Evolutionary conservation across 495 filamentous ascomycete genomes (phyloP).

Genomic region (Gamarada debralockiae): DNA sequence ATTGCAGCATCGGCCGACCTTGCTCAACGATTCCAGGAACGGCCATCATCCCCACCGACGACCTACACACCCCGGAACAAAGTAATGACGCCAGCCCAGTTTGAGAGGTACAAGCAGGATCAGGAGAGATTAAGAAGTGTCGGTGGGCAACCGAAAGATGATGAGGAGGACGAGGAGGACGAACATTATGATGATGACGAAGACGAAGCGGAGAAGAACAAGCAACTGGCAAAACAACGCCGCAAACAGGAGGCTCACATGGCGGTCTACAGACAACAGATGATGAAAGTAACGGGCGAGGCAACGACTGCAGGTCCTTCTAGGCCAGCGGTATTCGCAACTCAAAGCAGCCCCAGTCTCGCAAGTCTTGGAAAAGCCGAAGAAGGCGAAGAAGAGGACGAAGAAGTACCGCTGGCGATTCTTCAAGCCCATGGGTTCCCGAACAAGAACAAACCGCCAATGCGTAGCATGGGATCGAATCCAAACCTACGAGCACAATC

Average conservation of each 20-base stretch:
- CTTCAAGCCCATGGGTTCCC: constrained; percentile 92
- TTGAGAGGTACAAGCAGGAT: constrained; percentile 77
- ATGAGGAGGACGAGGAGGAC: constrained; percentile 45
- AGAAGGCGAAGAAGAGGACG: constrained; percentile 71
- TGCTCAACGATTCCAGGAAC: constrained; percentile 34
- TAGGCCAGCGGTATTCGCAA: constrained; percentile 31
- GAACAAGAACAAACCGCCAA: constrained; percentile 74
- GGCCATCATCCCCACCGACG: constrained; percentile 32
- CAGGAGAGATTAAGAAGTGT: constrained; percentile 61
- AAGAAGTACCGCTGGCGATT: constrained; percentile 85
- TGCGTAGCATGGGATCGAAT: constrained; percentile 62
- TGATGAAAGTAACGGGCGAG: constrained; percentile 95
- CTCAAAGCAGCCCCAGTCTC: constrained; percentile 54
- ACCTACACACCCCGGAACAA: constrained; percentile 52
- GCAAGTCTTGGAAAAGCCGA: constrained; percentile 24
- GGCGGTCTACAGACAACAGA: constrained; percentile 86
- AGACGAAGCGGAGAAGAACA: constrained; percentile 74
- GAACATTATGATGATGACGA: constrained; percentile 70
- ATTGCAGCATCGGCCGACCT: constrained; percentile 43
- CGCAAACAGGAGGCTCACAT: constrained; percentile 89
- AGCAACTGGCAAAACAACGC: constrained; percentile 68
- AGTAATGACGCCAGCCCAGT: constrained; percentile 86
- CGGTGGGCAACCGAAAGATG: constrained; percentile 36
- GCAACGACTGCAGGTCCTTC: constrained; percentile 24
- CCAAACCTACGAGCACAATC: constrained; percentile 49